These are phyloP conservation scores for Clavispora phyllophila DNA, from an alignment of 805 yeast genomes.

Conservation along the genomic window DNA sequence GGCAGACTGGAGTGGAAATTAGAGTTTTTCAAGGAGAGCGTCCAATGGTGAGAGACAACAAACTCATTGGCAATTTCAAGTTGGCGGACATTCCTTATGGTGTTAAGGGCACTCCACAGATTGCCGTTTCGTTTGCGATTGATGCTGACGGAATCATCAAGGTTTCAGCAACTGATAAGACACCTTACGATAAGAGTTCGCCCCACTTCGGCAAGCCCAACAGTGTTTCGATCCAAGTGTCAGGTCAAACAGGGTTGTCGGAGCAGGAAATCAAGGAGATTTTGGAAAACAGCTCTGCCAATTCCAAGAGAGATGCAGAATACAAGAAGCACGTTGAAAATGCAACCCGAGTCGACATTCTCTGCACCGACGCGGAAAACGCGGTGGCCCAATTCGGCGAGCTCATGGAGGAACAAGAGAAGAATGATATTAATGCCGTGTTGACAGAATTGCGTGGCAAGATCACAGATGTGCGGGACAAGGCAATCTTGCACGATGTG, in stretches of 20 bases:
- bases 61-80: constrained; percentile 69
- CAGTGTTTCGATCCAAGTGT: constrained; percentile 45
- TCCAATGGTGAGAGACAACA: constrained; percentile 71
- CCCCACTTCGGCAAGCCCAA: constrained; percentile 42
- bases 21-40: constrained; percentile 81
- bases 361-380: constrained; percentile 82
- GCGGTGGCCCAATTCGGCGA: constrained; percentile 69
- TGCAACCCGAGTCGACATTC: constrained; percentile 73
- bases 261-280: constrained; percentile 63
- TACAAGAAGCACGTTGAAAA: constrained; percentile 61
- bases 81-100: constrained; percentile 68
- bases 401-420: constrained; percentile 46
- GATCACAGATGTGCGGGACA: constrained; percentile 31
- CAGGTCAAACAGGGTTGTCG: constrained; percentile 53
- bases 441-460: constrained; percentile 21
- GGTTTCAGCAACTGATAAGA: constrained; percentile 54
- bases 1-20: constrained; percentile 78
- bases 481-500: constrained; percentile 28
- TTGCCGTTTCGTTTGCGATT: constrained; percentile 69
- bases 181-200: constrained; percentile 33
- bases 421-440: constrained; percentile 18
- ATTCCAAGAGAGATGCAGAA: constrained; percentile 55
- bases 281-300: constrained; percentile 61
- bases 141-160: constrained; percentile 75
- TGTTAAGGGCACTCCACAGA: constrained; percentile 78